Base-by-base conservation (phyloP, 305 asterid genomes). In the Rubia tinctorum region DNA sequence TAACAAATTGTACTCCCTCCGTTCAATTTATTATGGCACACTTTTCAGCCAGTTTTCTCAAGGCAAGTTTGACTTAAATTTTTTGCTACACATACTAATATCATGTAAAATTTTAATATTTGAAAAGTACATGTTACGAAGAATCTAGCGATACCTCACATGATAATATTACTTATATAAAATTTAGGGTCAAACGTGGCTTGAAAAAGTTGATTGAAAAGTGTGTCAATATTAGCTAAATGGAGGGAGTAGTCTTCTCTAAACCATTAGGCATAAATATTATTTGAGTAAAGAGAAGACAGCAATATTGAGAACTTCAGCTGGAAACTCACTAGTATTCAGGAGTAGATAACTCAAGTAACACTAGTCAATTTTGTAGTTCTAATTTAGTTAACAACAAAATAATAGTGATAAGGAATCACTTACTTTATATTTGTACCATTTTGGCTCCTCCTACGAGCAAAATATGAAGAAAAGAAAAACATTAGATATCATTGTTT, bases 381-480 rank as follows among this genome's bases (percentile, higher is more conserved):
- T 4, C 20, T 1, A 49, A 15, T 15, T 49, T 49, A 20, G n/a
- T 15, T 18, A 44, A 7, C 14, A 49, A 49, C 56, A 49, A 49
- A 49, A 14, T 49, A 49, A 49, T 14, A 15, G 56, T 45, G 56
- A 49, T 49, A 18, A 0, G 56, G n/a, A 15, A 49, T 49, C 7
- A 49, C 58, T 51, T 51, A 51, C 58, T 14, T 51, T 18, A 17
- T 51, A 51, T 51, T 51, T 51, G 58, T 51, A 51, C 58, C 58
- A 51, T 6, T 4, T 51, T 15, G 20, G 20, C 58, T 51, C 17
- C 20, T 51, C 58, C 58, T 51, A 51, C 58, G 17, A 51, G 22
- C 58, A 51, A 87, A 78, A 14, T 62, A 76, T 79, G 55, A 79
- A 70, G 68, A 39, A 80, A 79, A 74, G n/a, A n/a, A n/a, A n/a